Percentiles rank a stretch among this genome's conserved stretches.
Evolutionary conservation across 805 yeast genomes (phyloP).

Genomic region (Lachancea quebecensis): DNA sequence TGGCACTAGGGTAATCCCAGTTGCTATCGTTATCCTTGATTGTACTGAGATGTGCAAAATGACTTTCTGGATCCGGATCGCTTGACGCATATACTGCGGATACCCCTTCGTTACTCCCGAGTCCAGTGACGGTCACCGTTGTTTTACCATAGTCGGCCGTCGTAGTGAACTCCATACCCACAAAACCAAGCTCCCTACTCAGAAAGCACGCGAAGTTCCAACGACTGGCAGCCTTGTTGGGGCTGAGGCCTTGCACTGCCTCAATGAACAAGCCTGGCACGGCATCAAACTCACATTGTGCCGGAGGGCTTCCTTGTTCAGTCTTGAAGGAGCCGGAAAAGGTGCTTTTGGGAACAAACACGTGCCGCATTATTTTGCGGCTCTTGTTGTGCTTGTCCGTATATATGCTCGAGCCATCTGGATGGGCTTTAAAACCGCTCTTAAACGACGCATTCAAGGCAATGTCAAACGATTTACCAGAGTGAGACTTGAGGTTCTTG

Average conservation of each 20-base stretch:
- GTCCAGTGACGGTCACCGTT: slow-evolving; percentile 33
- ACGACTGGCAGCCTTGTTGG: slow-evolving; percentile 82
- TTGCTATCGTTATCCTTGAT: slow-evolving; percentile 55
- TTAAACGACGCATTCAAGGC: slow-evolving; percentile 18
- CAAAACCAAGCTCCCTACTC: slow-evolving; percentile 53
- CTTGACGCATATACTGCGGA: slow-evolving; percentile 40
- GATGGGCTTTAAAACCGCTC: slow-evolving; percentile 69
- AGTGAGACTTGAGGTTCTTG: not conserved
- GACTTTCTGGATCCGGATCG: slow-evolving; percentile 48
- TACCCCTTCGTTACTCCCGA: slow-evolving; percentile 50
- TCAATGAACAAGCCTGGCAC: slow-evolving; percentile 59
- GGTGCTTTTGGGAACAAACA: slow-evolving; percentile 73
- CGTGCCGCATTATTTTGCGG: slow-evolving; percentile 40
- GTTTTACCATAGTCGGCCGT: slow-evolving; percentile 58
- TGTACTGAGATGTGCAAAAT: slow-evolving; percentile 31
- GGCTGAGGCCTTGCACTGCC: slow-evolving; percentile 90
- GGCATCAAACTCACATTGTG: slow-evolving; percentile 21
- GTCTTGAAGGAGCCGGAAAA: slow-evolving; percentile 48
- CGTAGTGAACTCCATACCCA: slow-evolving; percentile 81
- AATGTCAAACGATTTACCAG: slow-evolving; percentile 9
- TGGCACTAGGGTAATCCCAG: slow-evolving; percentile 65
- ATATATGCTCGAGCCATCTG: slow-evolving; percentile 65
- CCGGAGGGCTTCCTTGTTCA: not conserved
- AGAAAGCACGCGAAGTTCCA: slow-evolving; percentile 86
- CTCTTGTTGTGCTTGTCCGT: slow-evolving; percentile 62